Conservation (phyloP, 2,329 filamentous ascomycete genomes). For the Penicillium nordicum region DNA sequence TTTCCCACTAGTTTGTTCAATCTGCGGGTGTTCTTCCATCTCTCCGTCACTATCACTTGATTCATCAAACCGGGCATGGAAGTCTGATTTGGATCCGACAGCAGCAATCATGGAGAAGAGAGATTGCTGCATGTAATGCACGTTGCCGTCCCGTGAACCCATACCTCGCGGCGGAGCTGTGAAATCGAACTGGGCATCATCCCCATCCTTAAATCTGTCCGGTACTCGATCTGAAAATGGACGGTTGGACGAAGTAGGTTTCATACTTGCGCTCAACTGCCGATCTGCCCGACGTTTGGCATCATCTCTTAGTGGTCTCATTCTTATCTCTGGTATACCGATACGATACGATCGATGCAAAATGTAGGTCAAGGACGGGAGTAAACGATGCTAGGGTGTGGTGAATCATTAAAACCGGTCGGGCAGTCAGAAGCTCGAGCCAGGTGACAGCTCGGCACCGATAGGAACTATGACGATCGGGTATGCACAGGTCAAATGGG, state of each 20-base stretch:
- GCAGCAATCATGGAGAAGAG: conserved; percentile 91
- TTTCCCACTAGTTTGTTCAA: conserved; percentile 2
- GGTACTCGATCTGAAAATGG: conserved; percentile 53
- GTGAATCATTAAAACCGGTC: conserved; percentile 6
- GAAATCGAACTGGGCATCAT: conserved; percentile 60
- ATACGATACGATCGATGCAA: conserved; percentile 1
- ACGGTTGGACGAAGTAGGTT: conserved; percentile 41
- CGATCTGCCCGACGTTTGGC: conserved; percentile 42
- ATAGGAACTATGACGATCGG: conserved; percentile 16
- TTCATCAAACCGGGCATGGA: conserved; percentile 76
- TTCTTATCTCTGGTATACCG: conserved; percentile 15
- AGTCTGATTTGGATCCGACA: conserved; percentile 77
- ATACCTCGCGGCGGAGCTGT: conserved; percentile 50
- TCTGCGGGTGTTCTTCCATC: conserved; percentile 29
- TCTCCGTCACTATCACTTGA: conserved; percentile 76
- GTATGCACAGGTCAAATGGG: conserved; percentile 8
- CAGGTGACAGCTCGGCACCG: conserved; percentile 22
- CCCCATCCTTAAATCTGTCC: conserved; percentile 56
- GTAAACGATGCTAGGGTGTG: conserved; percentile 5
- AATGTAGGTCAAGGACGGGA: conserved; percentile 1
- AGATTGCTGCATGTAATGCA: conserved; percentile 82
- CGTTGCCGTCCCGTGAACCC: conserved; percentile 40
- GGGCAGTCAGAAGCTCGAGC: conserved; percentile 13
- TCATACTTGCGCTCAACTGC: conserved; percentile 43
- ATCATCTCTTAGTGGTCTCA: conserved; percentile 40